Evolutionary conservation across 225 moss, liverwort and hornwort genomes (phyloP), one percentile per base, ranked within the genome.

Genomic region (Pseudisothecium myosuroides): DNA sequence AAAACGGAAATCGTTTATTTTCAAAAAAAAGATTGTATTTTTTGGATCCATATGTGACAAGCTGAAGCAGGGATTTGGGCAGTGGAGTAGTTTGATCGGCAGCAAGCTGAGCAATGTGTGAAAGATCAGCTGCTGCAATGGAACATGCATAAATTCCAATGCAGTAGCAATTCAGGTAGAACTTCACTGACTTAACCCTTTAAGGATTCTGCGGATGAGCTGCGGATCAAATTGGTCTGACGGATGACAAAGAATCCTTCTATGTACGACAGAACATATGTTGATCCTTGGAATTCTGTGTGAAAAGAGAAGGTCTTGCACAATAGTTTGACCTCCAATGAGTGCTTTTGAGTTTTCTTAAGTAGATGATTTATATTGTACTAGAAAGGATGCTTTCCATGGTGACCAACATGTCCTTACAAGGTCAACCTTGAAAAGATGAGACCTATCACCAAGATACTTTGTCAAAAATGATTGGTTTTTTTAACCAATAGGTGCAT

Each of bases 11-110:
- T 8, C 12, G 3, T 29, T 8, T 11, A 18, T n/a, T 56, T 56
- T 27, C 18, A 11, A 10, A 5, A 7, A 7, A 19, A 58, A n/a
- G 27, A 80, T 55, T n/a, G 27, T 56, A n/a, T 80, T 18, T 56
- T 17, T 5, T 12, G 56, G 12, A 58, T 93, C 34, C 94, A 92
- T 39, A 18, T 97, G 21, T 95, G 93, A 22, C 85, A 86, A 67
- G 60, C 47, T 96, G 15, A 98, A 96, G 90, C 97, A 98, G 92
- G 98, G 96, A 32, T 79, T 95, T 68, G 80, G 92, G 17, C 67
- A 83, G 45, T 41, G 27, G 9, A 66, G 41, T 17, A 54, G 86
- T 22, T 76, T 34, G 92, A 93, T 47, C 95, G 93, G 96, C 49
- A 72, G 80, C 82, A 91, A 36, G 92, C 92, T 49, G 94, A 93